phyloP scores from a whole-genome alignment of 2,329 filamentous ascomycete genomes.

The Epichloe uncinata region DNA sequence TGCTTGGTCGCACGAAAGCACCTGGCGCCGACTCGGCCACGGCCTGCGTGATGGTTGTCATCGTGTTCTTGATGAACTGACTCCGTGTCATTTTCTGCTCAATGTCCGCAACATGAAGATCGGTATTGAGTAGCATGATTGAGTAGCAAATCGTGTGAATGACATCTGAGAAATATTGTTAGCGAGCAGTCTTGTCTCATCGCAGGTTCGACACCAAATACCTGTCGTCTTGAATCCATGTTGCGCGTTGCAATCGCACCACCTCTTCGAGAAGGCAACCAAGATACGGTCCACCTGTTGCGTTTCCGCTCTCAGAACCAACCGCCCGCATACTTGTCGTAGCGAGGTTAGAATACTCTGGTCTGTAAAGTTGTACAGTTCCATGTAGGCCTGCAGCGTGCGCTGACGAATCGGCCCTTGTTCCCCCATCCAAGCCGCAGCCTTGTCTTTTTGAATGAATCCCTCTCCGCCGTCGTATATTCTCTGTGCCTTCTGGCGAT shows the following conservation, averaged over 20 bases:
- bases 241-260: slow-evolving; percentile 85
- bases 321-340: slow-evolving; percentile 65
- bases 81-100: slow-evolving; percentile 90
- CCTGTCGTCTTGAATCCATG: slow-evolving; percentile 86
- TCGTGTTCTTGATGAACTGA: slow-evolving; percentile 93
- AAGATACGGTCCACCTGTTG: slow-evolving; percentile 94
- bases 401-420: slow-evolving; percentile 45
- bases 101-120: slow-evolving; percentile 89
- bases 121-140: slow-evolving; percentile 86
- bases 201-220: slow-evolving; percentile 27
- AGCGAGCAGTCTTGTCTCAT: background rate
- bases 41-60: slow-evolving; percentile 73
- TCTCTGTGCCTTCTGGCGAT: slow-evolving; percentile 63
- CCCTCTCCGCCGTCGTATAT: slow-evolving; percentile 80
- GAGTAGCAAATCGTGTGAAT: slow-evolving; percentile 98
- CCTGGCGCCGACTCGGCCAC: slow-evolving; percentile 59
- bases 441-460: slow-evolving; percentile 64
- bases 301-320: slow-evolving; percentile 80
- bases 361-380: slow-evolving; percentile 74
- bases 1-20: slow-evolving; percentile 46
- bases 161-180: slow-evolving; percentile 42
- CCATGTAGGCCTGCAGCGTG: slow-evolving; percentile 69
- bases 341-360: slow-evolving; percentile 69
- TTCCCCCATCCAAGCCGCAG: slow-evolving; percentile 82
- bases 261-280: slow-evolving; percentile 75